Evolutionary conservation across 2,329 filamentous ascomycete species (phyloP), one percentile per base, ranked within the genome.

Genomic region (Incumbomyces delicatus): DNA sequence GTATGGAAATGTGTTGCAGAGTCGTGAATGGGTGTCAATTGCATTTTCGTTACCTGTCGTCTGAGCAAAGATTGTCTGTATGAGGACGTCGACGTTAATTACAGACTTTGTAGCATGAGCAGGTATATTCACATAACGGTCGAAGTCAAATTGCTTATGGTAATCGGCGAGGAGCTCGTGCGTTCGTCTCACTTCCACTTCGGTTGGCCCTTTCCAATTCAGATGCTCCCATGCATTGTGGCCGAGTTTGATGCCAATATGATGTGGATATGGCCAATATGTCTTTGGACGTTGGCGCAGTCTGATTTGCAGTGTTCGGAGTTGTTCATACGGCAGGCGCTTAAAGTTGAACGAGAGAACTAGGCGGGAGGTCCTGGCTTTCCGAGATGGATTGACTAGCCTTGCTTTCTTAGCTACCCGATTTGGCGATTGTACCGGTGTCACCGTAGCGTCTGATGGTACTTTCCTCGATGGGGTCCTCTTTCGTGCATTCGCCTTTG

Each of bases 61-160:
- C 37, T 58, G 56, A 10, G 53, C 43, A 10, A 58, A 14, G 18
- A 58, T 54, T 22, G 51, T 50, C 27, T 52, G 50, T 29, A 57
- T 52, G 14, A 58, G 40, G 8, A 44, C 42, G 34, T 58, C 53
- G 14, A 56, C 32, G 8, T 47, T 53, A 11, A 55, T 16, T 12
- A 44, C 39, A 5, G 43, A 44, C 14, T 38, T 40, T 11, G 47
- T 47, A 3, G 48, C 53, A 48, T 57, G 55, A n/a, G 52, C 46
- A 4, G 53, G 53, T 27, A 14, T 46, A 3, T 33, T 35, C 13
- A 49, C 27, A 22, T 35, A 41, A 32, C 16, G 13, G 12, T 22
- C 37, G 32, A 47, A 22, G 6, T 32, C 22, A 29, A 47, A 41
- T 17, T 47, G 16, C 17, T 34, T 16, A 31, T 44, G 13, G 17